Evolutionary conservation across 1,284 basidiomycete genomes (phyloP).

Genomic region (Lentinus polychrous): DNA sequence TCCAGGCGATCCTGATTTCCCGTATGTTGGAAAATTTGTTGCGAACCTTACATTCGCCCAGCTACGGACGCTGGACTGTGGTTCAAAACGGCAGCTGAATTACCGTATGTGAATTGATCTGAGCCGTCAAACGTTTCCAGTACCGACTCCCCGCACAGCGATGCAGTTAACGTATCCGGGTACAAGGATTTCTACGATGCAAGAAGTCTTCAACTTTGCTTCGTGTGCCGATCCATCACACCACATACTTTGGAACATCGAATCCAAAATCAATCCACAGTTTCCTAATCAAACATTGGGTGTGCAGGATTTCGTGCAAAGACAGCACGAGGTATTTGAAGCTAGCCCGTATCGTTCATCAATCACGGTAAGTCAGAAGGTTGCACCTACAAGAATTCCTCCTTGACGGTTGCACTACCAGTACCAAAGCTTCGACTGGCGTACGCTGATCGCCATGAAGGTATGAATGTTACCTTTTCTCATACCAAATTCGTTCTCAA

Average conservation of each 20-base stretch:
- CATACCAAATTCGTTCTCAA: constrained; percentile 3
- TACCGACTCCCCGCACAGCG: constrained; percentile 29
- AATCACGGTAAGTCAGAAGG: constrained; percentile 47
- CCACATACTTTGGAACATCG: constrained; percentile 67
- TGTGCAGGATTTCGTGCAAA: constrained; percentile 60
- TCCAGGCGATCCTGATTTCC: constrained; percentile 50
- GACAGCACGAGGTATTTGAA: constrained; percentile 51
- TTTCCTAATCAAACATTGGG: constrained; percentile 48
- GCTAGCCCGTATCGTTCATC: constrained; percentile 48
- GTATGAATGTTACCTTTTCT: constrained; percentile 21
- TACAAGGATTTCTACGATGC: constrained; percentile 63
- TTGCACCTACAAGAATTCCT: background rate
- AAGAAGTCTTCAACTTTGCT: constrained; percentile 71
- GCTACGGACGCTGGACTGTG: constrained; percentile 73
- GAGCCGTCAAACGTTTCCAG: background rate
- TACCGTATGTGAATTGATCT: constrained; percentile 39
- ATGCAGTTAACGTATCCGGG: constrained; percentile 59
- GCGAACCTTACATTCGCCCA: constrained; percentile 74
- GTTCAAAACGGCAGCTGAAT: constrained; percentile 53
- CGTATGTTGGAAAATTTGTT: constrained; percentile 70
- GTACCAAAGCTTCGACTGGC: constrained; percentile 77
- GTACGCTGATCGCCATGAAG: constrained; percentile 66
- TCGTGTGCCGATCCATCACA: constrained; percentile 60
- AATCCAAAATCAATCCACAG: constrained; percentile 68
- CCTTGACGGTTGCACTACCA: constrained; percentile 19